Conservation (phyloP, 2,329 filamentous ascomycete genomes). For the Cladosporium sp. region DNA sequence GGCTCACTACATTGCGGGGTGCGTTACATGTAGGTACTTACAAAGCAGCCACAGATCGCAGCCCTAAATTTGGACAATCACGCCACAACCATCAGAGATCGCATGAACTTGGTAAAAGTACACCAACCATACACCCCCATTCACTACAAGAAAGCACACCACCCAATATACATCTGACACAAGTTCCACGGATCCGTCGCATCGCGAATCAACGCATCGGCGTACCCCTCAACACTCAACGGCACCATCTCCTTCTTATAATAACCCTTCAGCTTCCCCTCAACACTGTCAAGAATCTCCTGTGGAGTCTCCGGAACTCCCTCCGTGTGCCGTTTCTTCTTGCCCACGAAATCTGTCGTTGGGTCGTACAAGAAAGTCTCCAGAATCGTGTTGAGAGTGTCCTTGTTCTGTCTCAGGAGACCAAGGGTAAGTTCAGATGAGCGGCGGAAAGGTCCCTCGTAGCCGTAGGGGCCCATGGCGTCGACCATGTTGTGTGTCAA, state of each 20-base stretch:
- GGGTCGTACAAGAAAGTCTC: slow-evolving; percentile 97
- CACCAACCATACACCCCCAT: neutral
- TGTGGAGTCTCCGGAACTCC: slow-evolving; percentile 64
- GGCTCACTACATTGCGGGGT: no score
- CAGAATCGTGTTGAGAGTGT: slow-evolving; percentile 94
- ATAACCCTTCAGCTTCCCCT: slow-evolving; percentile 78
- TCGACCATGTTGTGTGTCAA: slow-evolving; percentile 98
- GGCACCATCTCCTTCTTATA: slow-evolving; percentile 85
- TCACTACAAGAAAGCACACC: slow-evolving; percentile 65
- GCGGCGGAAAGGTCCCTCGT: slow-evolving; percentile 85
- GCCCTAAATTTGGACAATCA: no score
- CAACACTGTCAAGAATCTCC: slow-evolving; percentile 85
- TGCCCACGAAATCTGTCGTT: slow-evolving; percentile 85
- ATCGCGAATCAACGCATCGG: slow-evolving; percentile 88
- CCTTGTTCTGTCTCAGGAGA: slow-evolving; percentile 83
- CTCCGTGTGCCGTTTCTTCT: slow-evolving; percentile 52
- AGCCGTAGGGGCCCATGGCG: slow-evolving; percentile 91
- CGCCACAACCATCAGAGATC: neutral
- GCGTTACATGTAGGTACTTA: no score
- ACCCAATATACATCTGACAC: slow-evolving; percentile 95
- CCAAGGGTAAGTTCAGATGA: slow-evolving; percentile 84
- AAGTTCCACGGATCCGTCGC: slow-evolving; percentile 77
- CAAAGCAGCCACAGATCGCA: no score
- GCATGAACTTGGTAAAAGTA: neutral
- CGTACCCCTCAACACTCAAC: slow-evolving; percentile 90